phyloP scores from a whole-genome alignment of 2,329 filamentous ascomycete species.

The Hypomyces rosellus region DNA sequence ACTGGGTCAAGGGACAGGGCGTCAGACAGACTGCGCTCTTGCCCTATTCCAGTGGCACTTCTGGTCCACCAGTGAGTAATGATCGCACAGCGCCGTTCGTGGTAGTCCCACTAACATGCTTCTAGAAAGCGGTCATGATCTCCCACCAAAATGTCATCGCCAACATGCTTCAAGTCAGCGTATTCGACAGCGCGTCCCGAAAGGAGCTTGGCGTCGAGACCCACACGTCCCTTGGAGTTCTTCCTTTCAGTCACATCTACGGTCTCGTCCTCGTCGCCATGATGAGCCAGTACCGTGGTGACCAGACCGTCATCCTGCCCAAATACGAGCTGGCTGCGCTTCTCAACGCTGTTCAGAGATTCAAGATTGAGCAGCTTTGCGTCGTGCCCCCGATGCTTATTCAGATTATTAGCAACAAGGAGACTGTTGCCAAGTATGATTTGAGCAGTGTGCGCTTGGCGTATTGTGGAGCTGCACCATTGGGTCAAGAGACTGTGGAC shows the following conservation, averaged over 20 bases:
- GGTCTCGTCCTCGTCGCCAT: slow-evolving; percentile 66
- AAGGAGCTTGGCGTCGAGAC: slow-evolving; percentile 31
- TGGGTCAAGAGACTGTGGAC: slow-evolving; percentile 62
- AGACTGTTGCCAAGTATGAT: slow-evolving; percentile 57
- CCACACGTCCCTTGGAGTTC: slow-evolving; percentile 55
- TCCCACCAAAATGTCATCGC: slow-evolving; percentile 74
- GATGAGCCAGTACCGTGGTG: slow-evolving; percentile 60
- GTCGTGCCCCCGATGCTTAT: slow-evolving; percentile 77
- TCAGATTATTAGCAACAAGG: slow-evolving; percentile 58
- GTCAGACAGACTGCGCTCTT: slow-evolving; percentile 66
- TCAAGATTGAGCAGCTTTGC: slow-evolving; percentile 61
- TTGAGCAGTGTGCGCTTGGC: slow-evolving; percentile 58
- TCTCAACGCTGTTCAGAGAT: slow-evolving; percentile 58
- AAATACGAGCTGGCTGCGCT: slow-evolving; percentile 69
- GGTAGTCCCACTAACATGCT: slow-evolving; percentile 6
- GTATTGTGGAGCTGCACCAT: slow-evolving; percentile 69
- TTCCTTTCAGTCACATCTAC: slow-evolving; percentile 80
- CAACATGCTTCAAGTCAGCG: slow-evolving; percentile 59
- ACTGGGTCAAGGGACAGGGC: slow-evolving; percentile 59
- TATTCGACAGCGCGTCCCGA: slow-evolving; percentile 36
- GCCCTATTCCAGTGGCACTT: slow-evolving; percentile 76
- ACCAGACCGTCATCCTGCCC: slow-evolving; percentile 64
- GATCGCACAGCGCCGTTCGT: too few species aligned
- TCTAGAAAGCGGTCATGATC: slow-evolving; percentile 76
- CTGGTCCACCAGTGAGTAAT: slow-evolving; percentile 60